Evolutionary conservation across 164 flowering plant genomes (phyloP), one percentile per base, ranked within the genome.

Genomic region (Tetrastigma voinierianum): DNA sequence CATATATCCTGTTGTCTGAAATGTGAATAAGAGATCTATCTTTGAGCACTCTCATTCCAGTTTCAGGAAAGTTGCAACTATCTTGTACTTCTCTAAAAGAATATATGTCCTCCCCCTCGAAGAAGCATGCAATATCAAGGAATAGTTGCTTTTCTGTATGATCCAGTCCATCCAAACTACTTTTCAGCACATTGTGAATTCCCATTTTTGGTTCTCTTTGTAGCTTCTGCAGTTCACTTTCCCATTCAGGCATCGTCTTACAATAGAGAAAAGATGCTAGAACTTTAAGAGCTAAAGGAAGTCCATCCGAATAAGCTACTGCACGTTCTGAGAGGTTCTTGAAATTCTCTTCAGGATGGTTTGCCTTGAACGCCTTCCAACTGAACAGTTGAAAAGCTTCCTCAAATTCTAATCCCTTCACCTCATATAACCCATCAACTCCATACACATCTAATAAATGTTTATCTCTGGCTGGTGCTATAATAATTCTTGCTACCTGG

Each of bases 121-220:
- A 24, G 43, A 57, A 23, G 40, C 61, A 57, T 19, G 61, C 61
- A 57, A 57, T 2, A 25, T 57, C 61, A 12, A 57, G 61, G 12
- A 57, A 57, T 0, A 57, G 12, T 1, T 57, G 32, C n/a, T 57
- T 20, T 13, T 57, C 43, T 43, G 3, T 13, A 10, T 24, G 3
- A 57, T 57, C 61, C 0, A 25, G n/a, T 19, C 10, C 46, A 10
- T 57, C 61, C 0, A 10, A 57, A 25, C 61, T 57, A 2, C 0
- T 15, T 19, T 0, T 3, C 8, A 57, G 61, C 2, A 4, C 15
- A 0, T 2, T 0, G n/a, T 57, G 25, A 16, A 57, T 43, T 9
- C 0, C 9, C 20, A 0, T n/a, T 10, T 0, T 0, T 1, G 61
- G 61, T 19, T 21, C 1, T 19, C 12, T 57, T 57, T 8, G 23